Evolutionary conservation across 495 filamentous ascomycete genomes (phyloP), one percentile per base, ranked within the genome.

Genomic region (Cladorrhinum samala): DNA sequence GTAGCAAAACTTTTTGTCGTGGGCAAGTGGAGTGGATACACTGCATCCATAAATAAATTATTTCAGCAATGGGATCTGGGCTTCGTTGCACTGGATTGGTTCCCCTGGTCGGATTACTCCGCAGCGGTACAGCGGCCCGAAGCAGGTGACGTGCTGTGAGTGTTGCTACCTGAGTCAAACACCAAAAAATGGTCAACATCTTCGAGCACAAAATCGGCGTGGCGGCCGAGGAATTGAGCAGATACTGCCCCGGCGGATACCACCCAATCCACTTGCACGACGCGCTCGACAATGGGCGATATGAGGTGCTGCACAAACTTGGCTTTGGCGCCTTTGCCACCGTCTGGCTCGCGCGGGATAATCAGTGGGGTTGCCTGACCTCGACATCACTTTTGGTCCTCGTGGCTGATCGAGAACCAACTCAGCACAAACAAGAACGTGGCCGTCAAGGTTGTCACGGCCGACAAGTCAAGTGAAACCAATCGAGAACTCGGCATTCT

Each of bases 291-390:
- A 14, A 49, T 14, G 46, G 30, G 9, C 46, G 46, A 2, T 49
- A 49, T 20, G 30, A 36, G 19, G 23, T 49, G 16, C n/a, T 19
- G 25, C 46, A 49, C n/a, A 49, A 49, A 33, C 46, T 38, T 13
- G 46, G 46, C 4, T 20, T 20, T 20, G 46, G 46, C 5, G 33
- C 25, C 14, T 49, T 49, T 19, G 37, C 46, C 16, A 49, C 46
- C n/a, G 46, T 49, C 6, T 49, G 46, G 46, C 30, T 49, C 23
- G 46, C 46, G 2, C 27, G 46, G 19, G 46, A 49, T 13, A 41
- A 3, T 39, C 2, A 3, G 37, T 39, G n/a, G 17, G 13, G 37
- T 39, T 37, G 14, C 14, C 30, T 37, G 30, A 14, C 30, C 30
- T 7, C 30, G 14, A 6, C 30, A 7, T 6, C 30, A 14, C 30